These are phyloP conservation scores for Boletus barrowsii DNA, from an alignment of 768 basidiomycete species.

Conservation along the genomic window DNA sequence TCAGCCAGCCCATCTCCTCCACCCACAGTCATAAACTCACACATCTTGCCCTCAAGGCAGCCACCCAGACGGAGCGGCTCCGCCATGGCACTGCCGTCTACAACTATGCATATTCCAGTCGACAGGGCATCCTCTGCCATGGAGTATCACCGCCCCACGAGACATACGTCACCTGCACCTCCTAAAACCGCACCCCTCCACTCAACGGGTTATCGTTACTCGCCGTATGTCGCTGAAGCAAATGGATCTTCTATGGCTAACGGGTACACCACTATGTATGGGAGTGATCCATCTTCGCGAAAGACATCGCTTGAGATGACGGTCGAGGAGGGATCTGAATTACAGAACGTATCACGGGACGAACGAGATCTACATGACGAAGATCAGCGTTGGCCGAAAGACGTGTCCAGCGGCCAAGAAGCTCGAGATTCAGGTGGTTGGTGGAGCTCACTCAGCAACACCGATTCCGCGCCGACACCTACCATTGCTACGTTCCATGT, in stretches of 20 bases:
- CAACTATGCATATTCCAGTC: slow-evolving; percentile 49
- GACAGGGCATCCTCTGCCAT: slow-evolving; percentile 78
- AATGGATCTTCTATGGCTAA: slow-evolving; percentile 32
- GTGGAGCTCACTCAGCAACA: slow-evolving; percentile 57
- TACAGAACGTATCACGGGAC: not conserved
- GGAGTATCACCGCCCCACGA: slow-evolving; percentile 57
- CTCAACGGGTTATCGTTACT: slow-evolving; percentile 28
- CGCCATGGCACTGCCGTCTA: slow-evolving; percentile 55
- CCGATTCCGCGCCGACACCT: slow-evolving; percentile 53
- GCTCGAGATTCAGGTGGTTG: slow-evolving; percentile 45
- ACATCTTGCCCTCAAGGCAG: slow-evolving; percentile 31
- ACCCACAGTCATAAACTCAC: slow-evolving; percentile 45
- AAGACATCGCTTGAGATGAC: slow-evolving; percentile 32
- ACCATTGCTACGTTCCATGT: slow-evolving; percentile 65
- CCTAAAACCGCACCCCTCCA: slow-evolving; percentile 55
- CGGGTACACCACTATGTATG: slow-evolving; percentile 36
- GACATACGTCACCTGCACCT: slow-evolving; percentile 51
- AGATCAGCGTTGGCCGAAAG: not conserved
- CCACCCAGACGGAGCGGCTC: slow-evolving; percentile 66
- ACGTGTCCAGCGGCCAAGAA: slow-evolving; percentile 32
- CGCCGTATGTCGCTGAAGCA: slow-evolving; percentile 28
- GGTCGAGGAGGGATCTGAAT: slow-evolving; percentile 23
- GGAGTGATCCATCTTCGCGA: slow-evolving; percentile 29
- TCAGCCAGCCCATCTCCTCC: slow-evolving; percentile 78
- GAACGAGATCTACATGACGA: slow-evolving; percentile 8